These are phyloP conservation scores for Eucalyptus lansdowneana DNA, from an alignment of 345 rosid genomes.

Conservation along the genomic window DNA sequence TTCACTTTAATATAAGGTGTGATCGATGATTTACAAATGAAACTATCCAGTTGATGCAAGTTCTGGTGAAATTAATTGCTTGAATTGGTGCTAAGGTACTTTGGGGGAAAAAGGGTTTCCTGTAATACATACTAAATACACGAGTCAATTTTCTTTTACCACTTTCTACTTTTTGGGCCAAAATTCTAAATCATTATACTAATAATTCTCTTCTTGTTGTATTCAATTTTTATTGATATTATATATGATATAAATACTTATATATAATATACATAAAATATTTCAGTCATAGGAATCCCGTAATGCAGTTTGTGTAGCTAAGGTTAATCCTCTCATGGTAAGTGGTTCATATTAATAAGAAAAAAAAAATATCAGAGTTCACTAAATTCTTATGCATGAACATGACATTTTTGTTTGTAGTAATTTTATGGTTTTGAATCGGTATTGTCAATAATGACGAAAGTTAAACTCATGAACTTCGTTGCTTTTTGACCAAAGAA, in stretches of 20 bases:
- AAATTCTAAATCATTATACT: neutral
- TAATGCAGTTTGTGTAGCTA: neutral
- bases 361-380: neutral
- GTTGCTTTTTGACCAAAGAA: neutral
- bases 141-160: neutral
- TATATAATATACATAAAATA: no score
- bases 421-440: neutral
- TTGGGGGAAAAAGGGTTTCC: neutral
- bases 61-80: neutral
- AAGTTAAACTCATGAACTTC: neutral
- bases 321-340: neutral
- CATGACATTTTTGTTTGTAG: neutral
- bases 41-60: neutral
- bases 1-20: neutral
- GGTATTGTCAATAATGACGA: neutral
- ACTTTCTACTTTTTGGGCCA: neutral
- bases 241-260: no score
- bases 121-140: neutral
- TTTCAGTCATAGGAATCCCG: neutral
- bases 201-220: neutral
- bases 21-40: neutral
- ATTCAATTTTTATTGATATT: neutral
- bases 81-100: neutral
- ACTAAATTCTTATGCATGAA: neutral
- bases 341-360: neutral